A percentile compares a stretch with the other conserved stretches of the same genome.
phyloP scores from a whole-genome alignment of 306 rosid genomes.

The Citrullus amarus region DNA sequence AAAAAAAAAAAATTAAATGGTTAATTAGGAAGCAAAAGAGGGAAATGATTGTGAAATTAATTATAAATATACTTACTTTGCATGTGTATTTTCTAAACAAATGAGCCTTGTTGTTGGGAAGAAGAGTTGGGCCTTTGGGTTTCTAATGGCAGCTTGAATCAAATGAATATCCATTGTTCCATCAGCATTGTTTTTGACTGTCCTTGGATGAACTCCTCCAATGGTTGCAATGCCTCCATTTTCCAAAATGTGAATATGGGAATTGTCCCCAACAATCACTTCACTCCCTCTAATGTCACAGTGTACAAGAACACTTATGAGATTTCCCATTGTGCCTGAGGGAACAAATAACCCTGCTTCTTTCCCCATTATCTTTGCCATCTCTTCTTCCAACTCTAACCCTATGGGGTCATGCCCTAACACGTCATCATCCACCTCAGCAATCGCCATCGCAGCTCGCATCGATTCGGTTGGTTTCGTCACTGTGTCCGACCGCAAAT shows the following conservation, averaged over 20 bases:
- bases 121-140: constrained; percentile 43
- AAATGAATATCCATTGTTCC: constrained; percentile 79
- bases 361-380: constrained; percentile 66
- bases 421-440: constrained; percentile 53
- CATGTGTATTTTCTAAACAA: constrained; percentile 89
- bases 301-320: constrained; percentile 69
- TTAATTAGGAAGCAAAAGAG: too few relatives aligned
- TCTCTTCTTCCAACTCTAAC: constrained; percentile 43
- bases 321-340: constrained; percentile 97
- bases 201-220: constrained; percentile 83
- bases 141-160: constrained; percentile 71
- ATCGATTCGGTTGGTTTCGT: constrained; percentile 75
- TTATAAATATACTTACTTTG: constrained; percentile 32
- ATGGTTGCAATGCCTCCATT: constrained; percentile 90
- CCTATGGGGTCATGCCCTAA: constrained; percentile 68
- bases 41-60: too few relatives aligned
- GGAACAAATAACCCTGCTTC: constrained; percentile 87
- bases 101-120: constrained; percentile 79
- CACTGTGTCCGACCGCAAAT: constrained; percentile 82
- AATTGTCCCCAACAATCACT: constrained; percentile 71
- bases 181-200: constrained; percentile 54
- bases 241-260: constrained; percentile 64
- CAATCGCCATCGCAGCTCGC: constrained; percentile 76
- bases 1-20: too few relatives aligned
- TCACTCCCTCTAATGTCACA: constrained; percentile 91